Evolutionary conservation across 108 stramenopile genomes (phyloP).

Genomic region (Licmophora abbreviata): DNA sequence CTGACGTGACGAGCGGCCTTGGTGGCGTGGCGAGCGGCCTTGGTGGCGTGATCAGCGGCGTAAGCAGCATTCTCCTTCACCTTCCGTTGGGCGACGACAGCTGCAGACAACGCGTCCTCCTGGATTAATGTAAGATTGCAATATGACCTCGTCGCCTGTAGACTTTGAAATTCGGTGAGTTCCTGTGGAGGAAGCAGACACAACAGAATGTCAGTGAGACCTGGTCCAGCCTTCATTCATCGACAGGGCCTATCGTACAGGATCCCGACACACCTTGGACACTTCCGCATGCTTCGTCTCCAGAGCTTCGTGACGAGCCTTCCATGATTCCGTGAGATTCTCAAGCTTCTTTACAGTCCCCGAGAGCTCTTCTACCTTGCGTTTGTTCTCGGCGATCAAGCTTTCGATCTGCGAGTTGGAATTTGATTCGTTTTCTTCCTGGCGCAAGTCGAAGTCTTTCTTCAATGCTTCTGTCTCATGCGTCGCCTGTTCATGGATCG

Average conservation of each 20-base stretch:
- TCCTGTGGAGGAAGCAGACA: neutral
- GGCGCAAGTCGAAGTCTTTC: neutral
- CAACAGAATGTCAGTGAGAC: neutral
- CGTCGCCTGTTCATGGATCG: too few species aligned
- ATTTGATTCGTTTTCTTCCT: neutral
- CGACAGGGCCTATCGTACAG: neutral
- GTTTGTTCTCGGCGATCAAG: too few species aligned
- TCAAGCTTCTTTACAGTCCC: neutral
- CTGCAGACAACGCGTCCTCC: slow-evolving; percentile 5
- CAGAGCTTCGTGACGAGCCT: too few species aligned
- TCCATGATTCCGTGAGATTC: neutral
- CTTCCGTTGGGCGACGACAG: neutral
- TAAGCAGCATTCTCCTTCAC: neutral
- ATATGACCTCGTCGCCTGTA: slow-evolving; percentile 5
- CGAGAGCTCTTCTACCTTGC: too few species aligned
- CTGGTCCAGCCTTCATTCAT: neutral
- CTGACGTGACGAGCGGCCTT: neutral
- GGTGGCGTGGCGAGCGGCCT: neutral
- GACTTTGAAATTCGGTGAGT: neutral
- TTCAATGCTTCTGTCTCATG: neutral
- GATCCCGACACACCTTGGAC: too few species aligned
- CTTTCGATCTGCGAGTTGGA: too few species aligned
- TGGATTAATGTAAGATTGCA: slow-evolving; percentile 9
- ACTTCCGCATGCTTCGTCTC: too few species aligned
- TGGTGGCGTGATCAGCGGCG: neutral